Evolutionary conservation across 371 early-diverging fungal species (phyloP), one percentile per base, ranked within the genome.

Genomic region (Rhizopus stolonifer): DNA sequence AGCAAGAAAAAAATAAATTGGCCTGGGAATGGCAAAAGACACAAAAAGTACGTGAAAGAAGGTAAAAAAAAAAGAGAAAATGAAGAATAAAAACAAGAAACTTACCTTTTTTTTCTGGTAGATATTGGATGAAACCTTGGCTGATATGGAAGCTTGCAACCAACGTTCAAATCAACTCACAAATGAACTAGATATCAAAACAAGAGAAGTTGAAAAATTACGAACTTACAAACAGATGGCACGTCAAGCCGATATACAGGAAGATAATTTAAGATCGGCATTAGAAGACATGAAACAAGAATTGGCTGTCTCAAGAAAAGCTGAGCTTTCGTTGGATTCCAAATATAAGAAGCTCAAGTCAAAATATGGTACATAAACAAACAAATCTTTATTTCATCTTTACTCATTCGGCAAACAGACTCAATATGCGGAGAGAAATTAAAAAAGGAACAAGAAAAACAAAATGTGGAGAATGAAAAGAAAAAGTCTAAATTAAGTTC

Each of bases 211-310:
- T 15, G 67, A 67, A 54, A 62, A 62, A 51, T 42, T 58, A 38
- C 26, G 50, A 19, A 42, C 49, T 10, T 48, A 48, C 18, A 54
- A 59, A 44, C 34, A 42, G 15, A 56, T 62, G 54, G 46, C 40
- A 14, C 55, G 60, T 9, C 58, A 67, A 49, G 52, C 67, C 26
- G 51, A 59, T 42, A 47, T 14, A 23, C 11, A 21, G 19, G 42
- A 42, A 42, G 42, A 42, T 13, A 8, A 42, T 21, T 13, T 33
- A 15, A 50, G 63, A 66, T 56, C 61, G n/a, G 38, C 74, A 69
- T 39, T 78, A 34, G 79, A 72, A 57, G 79, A 78, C 32, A 49
- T 64, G 4, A 69, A 70, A 24, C 74, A 74, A 50, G 75, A 78
- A 44, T 36, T 78, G 46, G 71, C 70, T 0, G 34, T 67, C 11